Conservation (phyloP, 805 yeast species). For the Danielozyma ontarioensis region DNA sequence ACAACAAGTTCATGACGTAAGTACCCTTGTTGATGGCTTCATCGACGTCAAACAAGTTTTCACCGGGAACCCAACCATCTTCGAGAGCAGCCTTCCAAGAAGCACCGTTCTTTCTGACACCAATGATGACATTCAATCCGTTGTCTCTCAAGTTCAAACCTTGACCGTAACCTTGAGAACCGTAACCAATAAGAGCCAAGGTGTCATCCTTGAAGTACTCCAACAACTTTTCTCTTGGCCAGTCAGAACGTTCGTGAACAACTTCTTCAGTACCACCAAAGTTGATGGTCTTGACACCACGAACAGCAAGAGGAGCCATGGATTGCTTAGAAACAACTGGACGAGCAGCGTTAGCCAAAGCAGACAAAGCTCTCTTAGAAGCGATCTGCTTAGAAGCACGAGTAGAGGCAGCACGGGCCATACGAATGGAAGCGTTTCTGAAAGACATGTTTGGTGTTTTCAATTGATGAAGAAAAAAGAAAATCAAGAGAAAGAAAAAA, state of each 20-base stretch:
- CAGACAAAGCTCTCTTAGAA: conserved; percentile 64
- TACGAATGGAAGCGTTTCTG: conserved; percentile 40
- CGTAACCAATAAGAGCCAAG: conserved; percentile 96
- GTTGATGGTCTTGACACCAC: conserved; percentile 96
- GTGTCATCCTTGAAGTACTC: conserved; percentile 98
- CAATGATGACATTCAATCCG: conserved; percentile 94
- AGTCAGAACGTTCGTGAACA: conserved; percentile 98
- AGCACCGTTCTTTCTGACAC: conserved; percentile 98
- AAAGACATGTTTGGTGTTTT: conserved; percentile 30
- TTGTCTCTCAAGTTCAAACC: conserved; percentile 99
- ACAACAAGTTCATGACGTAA: conserved; percentile 92
- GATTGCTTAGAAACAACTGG: conserved; percentile 37
- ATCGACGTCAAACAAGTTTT: conserved; percentile 89
- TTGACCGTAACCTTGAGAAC: conserved; percentile 99
- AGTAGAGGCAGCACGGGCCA: conserved; percentile 44
- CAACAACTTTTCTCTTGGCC: conserved; percentile 96
- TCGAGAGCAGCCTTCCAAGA: conserved; percentile 99
- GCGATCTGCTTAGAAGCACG: conserved; percentile 40
- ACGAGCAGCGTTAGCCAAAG: conserved; percentile 42
- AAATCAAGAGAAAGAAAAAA: conserved; percentile 3
- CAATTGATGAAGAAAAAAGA: conserved; percentile 1
- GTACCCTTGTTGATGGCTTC: conserved; percentile 94
- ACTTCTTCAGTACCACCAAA: conserved; percentile 93
- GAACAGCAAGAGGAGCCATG: conserved; percentile 49
- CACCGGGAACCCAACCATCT: conserved; percentile 99